Conservation (phyloP, 768 basidiomycete species). For the Boletellus sp. region DNA sequence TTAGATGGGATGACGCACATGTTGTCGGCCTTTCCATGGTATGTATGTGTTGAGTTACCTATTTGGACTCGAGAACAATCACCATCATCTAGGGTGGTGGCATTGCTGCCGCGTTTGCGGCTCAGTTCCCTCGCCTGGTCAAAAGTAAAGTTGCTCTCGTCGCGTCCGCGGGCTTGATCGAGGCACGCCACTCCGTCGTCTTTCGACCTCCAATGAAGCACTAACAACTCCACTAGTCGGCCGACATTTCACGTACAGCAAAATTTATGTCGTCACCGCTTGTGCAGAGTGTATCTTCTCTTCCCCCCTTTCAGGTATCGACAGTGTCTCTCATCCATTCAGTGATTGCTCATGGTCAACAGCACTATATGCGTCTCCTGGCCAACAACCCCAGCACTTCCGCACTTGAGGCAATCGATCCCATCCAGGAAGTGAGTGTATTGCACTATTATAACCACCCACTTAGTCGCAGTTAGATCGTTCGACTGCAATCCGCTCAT, state of each 20-base stretch:
- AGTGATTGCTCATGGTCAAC: neutral
- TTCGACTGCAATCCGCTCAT: constrained; percentile 75
- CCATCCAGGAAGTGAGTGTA: constrained; percentile 42
- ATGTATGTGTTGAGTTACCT: constrained; percentile 28
- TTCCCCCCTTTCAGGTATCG: constrained; percentile 56
- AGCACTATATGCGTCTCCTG: constrained; percentile 54
- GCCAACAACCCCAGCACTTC: constrained; percentile 33
- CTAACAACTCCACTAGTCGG: constrained; percentile 37
- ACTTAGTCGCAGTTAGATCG: constrained; percentile 43
- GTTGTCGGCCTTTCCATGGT: constrained; percentile 79
- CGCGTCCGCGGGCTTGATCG: constrained; percentile 66
- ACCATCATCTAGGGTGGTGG: constrained; percentile 59
- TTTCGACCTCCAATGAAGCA: neutral
- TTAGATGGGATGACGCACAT: constrained; percentile 64
- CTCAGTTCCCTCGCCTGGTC: constrained; percentile 69
- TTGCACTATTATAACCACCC: neutral
- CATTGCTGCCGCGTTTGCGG: constrained; percentile 66
- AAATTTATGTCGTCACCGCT: constrained; percentile 78
- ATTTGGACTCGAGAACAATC: constrained; percentile 8
- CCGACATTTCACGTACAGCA: constrained; percentile 67
- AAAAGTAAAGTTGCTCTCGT: constrained; percentile 63
- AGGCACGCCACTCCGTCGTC: constrained; percentile 36
- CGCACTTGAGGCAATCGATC: constrained; percentile 23
- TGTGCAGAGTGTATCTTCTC: constrained; percentile 64
- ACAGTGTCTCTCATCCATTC: neutral